Percentiles rank a stretch among this genome's conserved stretches.
phyloP scores from a whole-genome alignment of 1,284 basidiomycete genomes.

The Phylloboletellus chloephorus region DNA sequence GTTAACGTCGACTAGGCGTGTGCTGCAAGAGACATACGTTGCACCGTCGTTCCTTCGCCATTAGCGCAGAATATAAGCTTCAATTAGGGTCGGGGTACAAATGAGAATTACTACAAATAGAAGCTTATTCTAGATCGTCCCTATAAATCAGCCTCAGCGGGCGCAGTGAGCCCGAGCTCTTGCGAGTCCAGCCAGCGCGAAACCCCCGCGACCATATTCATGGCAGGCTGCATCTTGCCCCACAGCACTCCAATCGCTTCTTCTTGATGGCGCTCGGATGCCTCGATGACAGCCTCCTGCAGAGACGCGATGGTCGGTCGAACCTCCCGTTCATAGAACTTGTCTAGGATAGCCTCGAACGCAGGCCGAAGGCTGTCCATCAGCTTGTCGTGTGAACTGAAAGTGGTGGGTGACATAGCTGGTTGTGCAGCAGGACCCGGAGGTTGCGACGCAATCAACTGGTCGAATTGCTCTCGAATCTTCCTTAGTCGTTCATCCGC shows the following conservation, averaged over 20 bases:
- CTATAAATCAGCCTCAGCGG: constrained; percentile 3
- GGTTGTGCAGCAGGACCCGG: constrained; percentile 1
- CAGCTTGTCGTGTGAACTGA: constrained; percentile 11
- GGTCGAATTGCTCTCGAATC: constrained; percentile 19
- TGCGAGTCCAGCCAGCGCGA: constrained; percentile 30
- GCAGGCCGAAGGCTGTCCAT: constrained; percentile 20
- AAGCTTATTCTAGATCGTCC: constrained; percentile 1
- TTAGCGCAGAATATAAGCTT: not conserved
- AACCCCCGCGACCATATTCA: constrained; percentile 30
- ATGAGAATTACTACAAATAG: constrained; percentile 17
- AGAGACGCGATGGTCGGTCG: constrained; percentile 17
- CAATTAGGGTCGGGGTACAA: no score
- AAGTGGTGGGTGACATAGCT: not conserved
- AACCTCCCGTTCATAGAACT: constrained; percentile 24
- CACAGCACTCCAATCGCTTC: constrained; percentile 24
- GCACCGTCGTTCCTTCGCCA: constrained; percentile 24
- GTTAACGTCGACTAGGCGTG: constrained; percentile 9
- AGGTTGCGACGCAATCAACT: constrained; percentile 12
- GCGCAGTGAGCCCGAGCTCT: constrained; percentile 24
- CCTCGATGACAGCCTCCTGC: constrained; percentile 9
- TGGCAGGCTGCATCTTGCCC: constrained; percentile 29
- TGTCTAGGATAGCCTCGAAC: constrained; percentile 18
- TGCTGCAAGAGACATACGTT: constrained; percentile 24
- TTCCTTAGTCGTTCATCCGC: constrained; percentile 16
- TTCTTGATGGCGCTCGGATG: constrained; percentile 21